Evolutionary conservation across 768 basidiomycete species (phyloP), one percentile per base, ranked within the genome.

Genomic region (Suillus spraguei): DNA sequence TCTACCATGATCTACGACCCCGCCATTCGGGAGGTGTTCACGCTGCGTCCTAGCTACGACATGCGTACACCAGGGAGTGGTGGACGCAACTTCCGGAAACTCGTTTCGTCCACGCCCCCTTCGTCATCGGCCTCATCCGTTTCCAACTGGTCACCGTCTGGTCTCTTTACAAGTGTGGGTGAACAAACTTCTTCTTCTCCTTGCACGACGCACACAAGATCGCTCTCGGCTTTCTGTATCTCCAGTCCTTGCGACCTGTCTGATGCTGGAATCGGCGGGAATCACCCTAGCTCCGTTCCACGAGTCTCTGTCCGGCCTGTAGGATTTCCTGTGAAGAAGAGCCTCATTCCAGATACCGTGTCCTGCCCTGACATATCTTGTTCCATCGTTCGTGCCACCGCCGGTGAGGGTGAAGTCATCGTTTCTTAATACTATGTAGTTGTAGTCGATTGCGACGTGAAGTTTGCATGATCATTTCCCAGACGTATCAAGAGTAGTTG

Each of bases 21-120:
- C 9, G 67, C 59, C 62, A 62, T 50, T 28, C 65, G 61, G 49
- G 60, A 67, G 6, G 54, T 67, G 1, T 67, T 65, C 44, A 32
- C 64, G 52, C 59, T 60, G 22, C 44, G 52, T 60, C 59, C 55
- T 9, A 56, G 63, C 49, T 63, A 65, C 35, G 60, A 53, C 35
- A 41, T 63, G 1, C 69, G 66, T 28, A 46, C 68, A 41, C 68
- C 71, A 9, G 55, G 38, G 6, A 10, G 17, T 39, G 55, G 55
- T 11, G 38, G 22, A 39, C 55, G 55, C 38, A 56, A 38, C 55
- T 39, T 39, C 38, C 36, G 22, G 38, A 56, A 39, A 28, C 10
- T 20, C 17, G 24, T 24, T 56, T 17, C 24, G 24, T 39, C 22
- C 38, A 39, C 55, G 11, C 24, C 55, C 38, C 10, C 55, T 56